Conservation (phyloP, 352 stramenopile species). For the Globisporangium solare region DNA sequence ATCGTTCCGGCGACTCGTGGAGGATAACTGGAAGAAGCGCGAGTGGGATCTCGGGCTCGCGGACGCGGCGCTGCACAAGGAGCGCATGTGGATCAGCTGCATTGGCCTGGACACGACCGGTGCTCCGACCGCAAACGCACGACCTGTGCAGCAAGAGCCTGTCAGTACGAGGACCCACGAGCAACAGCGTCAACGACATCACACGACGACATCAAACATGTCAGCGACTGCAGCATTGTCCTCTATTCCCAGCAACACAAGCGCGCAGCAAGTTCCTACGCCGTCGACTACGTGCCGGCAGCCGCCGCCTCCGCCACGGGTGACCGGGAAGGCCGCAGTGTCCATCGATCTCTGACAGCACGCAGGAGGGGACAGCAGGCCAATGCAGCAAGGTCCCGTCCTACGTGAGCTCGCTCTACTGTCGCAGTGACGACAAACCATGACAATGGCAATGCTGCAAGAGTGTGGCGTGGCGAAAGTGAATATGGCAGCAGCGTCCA, state of each 20-base stretch:
- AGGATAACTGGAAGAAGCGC: constrained; percentile 48
- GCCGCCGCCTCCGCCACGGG: constrained; percentile 1
- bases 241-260: background rate
- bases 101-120: no score
- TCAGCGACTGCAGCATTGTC: background rate
- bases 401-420: no score
- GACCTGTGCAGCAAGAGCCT: background rate
- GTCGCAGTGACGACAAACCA: no score
- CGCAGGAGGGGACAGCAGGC: background rate
- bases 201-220: background rate
- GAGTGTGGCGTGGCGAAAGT: no score
- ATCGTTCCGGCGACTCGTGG: constrained; percentile 43
- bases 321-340: constrained; percentile 5
- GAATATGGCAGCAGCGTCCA: no score
- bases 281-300: background rate
- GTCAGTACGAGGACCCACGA: background rate
- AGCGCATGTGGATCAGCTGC: constrained; percentile 41
- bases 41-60: constrained; percentile 15
- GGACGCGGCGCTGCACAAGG: constrained; percentile 23
- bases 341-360: constrained; percentile 11
- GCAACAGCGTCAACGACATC: background rate
- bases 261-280: background rate
- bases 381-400: no score
- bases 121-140: background rate
- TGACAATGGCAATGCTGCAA: background rate